Conservation (phyloP, 2,329 filamentous ascomycete species). For the Scytalidium sp. region DNA sequence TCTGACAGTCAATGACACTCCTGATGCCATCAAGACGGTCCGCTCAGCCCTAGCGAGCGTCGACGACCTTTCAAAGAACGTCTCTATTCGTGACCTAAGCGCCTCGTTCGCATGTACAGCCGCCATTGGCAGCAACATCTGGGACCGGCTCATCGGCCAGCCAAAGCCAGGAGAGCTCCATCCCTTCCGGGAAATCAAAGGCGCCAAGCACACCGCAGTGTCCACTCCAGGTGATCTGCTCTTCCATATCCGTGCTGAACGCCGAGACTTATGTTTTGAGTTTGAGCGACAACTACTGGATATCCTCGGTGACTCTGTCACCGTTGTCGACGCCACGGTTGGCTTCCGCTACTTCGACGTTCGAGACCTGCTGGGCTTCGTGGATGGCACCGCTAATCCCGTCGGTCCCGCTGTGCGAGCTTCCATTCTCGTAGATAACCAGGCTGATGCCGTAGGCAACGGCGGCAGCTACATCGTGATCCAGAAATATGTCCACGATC, state of each 20-base stretch:
- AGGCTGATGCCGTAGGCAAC: conserved; percentile 30
- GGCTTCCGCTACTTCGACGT: conserved; percentile 60
- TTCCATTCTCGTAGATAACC: conserved; percentile 42
- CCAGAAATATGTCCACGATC: conserved; percentile 56
- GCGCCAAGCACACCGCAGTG: conserved; percentile 46
- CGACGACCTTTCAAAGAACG: conserved; percentile 47
- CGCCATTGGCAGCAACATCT: conserved; percentile 50
- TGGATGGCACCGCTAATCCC: conserved; percentile 59
- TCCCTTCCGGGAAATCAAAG: conserved; percentile 45
- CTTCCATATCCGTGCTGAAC: conserved; percentile 56
- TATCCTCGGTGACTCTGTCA: conserved; percentile 42
- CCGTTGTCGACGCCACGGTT: conserved; percentile 48
- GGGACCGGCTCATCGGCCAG: conserved; percentile 43
- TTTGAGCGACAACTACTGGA: conserved; percentile 54
- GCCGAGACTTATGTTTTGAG: conserved; percentile 55
- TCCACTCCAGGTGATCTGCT: conserved; percentile 55
- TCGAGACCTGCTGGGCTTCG: conserved; percentile 56
- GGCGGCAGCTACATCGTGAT: conserved; percentile 58
- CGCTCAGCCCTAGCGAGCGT: conserved; percentile 42
- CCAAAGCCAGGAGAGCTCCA: conserved; percentile 49
- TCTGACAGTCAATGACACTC: conserved; percentile 34
- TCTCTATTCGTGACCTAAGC: conserved; percentile 46
- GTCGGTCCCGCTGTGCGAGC: conserved; percentile 40
- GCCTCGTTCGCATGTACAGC: conserved; percentile 49
- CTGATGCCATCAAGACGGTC: conserved; percentile 36